Percentiles rank a stretch among this genome's conserved stretches.
phyloP scores from a whole-genome alignment of 2,329 filamentous ascomycete species.

The Fusarium sp. region DNA sequence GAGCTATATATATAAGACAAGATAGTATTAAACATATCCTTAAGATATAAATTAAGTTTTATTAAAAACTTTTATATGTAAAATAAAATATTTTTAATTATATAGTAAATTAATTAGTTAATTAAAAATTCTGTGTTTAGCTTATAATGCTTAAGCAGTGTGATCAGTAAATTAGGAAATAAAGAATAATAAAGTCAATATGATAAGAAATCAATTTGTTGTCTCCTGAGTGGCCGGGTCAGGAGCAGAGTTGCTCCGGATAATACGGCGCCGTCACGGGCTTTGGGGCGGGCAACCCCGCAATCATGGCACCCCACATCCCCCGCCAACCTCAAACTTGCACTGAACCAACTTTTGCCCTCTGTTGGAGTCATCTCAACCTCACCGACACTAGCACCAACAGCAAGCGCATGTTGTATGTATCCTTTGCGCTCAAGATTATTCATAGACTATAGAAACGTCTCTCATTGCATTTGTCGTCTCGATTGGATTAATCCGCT shows the following conservation, averaged over 20 bases:
- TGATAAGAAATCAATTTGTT: neutral
- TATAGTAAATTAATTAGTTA: no score
- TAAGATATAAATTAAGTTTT: neutral
- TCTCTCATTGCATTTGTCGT: neutral
- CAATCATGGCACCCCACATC: constrained; percentile 31
- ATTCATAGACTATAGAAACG: neutral
- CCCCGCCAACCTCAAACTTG: constrained; percentile 8
- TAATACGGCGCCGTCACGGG: constrained; percentile 25
- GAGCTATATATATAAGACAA: neutral
- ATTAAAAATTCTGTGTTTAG: no score
- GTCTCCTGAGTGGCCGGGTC: neutral
- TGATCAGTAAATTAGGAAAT: neutral
- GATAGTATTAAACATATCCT: neutral
- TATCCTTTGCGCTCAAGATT: neutral
- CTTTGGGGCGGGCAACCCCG: constrained; percentile 18
- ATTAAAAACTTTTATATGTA: neutral
- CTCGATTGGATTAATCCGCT: neutral
- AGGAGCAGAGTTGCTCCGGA: constrained; percentile 6
- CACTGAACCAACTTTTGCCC: constrained; percentile 1
- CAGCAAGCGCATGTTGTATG: neutral
- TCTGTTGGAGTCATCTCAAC: neutral
- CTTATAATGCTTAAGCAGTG: neutral
- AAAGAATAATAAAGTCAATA: neutral
- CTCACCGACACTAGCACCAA: neutral
- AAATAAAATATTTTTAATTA: no score